Base-by-base conservation (phyloP, 495 filamentous ascomycete genomes). In the Podospora comata region DNA sequence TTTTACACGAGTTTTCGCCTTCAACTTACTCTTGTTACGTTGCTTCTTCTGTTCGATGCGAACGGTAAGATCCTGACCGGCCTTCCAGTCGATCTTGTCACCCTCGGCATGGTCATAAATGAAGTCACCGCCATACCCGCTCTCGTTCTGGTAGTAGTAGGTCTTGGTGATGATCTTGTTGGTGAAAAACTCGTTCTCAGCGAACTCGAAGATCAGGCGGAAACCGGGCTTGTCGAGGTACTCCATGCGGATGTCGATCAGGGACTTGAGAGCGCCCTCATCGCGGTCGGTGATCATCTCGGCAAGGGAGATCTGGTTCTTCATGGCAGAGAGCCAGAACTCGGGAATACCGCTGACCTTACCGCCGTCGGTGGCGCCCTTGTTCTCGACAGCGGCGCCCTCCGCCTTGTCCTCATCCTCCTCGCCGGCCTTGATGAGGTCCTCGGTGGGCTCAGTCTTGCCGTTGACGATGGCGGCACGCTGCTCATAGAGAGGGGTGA, bases 291-390 rank as follows among this genome's bases (percentile, higher is more conserved):
- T 98, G 78, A 99, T 97, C 87, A 97, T 94, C 81, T 98, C 96
- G 44, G 94, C 93, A 59, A 99, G 86, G 9, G 93, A 94, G 75
- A 94, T 87, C 77, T 97, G 92, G 83, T 98, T 99, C 86, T 99
- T 99, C 95, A 99, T 98, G 70, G 96, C 93, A 68, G 94, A 97
- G 30, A 99, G 85, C 96, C 96, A 99, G 85, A 99, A 99, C 79
- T 99, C 96, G 44, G 96, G 96, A 69, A 98, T 97, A 73, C 94
- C 94, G 70, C 83, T 81, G 59, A 87, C 83, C 68, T 80, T 77
- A 63, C 80, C 77, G 57, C 76, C 71, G 58, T 77, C 74, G 67
- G 83, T 82, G 53, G 81, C 65, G 11, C 76, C 59, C 66, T 76
- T 73, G 66, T 84, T 81, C 64, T 87, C 81, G 48, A 79, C 75